Evolutionary conservation across 257 asterid genomes (phyloP).

Genomic region (Datura wrightii): DNA sequence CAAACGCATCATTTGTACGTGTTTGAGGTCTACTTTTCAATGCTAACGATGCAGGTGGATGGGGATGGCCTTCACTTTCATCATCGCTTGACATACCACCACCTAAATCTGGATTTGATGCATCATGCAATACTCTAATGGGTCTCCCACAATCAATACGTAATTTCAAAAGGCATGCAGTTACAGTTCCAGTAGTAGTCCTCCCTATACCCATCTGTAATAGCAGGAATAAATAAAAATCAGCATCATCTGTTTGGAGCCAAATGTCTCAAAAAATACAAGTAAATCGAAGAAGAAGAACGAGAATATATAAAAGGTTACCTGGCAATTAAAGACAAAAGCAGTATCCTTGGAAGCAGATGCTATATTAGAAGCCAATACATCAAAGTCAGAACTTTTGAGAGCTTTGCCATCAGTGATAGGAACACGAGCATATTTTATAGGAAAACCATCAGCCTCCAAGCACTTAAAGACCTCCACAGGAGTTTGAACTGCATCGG

Average conservation of each 20-base stretch:
- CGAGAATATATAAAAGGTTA: constrained; percentile 33
- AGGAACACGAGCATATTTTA: constrained; percentile 96
- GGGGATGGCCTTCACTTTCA: constrained; percentile 58
- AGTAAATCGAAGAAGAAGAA: constrained; percentile 30
- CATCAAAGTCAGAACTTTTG: constrained; percentile 93
- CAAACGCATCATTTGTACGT: constrained; percentile 69
- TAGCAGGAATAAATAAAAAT: constrained; percentile 26
- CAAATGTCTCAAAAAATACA: not conserved
- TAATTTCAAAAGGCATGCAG: constrained; percentile 91
- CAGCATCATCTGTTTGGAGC: not conserved
- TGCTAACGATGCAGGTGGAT: constrained; percentile 47
- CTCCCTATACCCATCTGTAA: constrained; percentile 94
- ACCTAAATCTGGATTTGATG: constrained; percentile 52
- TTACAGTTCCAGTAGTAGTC: constrained; percentile 97
- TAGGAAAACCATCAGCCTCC: constrained; percentile 82
- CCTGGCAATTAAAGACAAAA: constrained; percentile 98
- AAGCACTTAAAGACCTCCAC: constrained; percentile 88
- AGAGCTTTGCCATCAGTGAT: constrained; percentile 99
- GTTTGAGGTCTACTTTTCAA: constrained; percentile 51
- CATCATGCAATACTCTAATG: constrained; percentile 63
- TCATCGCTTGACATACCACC: constrained; percentile 51
- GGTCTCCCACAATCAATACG: constrained; percentile 93
- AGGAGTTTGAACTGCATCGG: constrained; percentile 85
- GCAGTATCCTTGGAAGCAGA: constrained; percentile 94
- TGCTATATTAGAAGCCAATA: constrained; percentile 73